Evolutionary conservation across 345 rosid genomes (phyloP), one percentile per base, ranked within the genome.

Genomic region (Bruguiera sexangula): DNA sequence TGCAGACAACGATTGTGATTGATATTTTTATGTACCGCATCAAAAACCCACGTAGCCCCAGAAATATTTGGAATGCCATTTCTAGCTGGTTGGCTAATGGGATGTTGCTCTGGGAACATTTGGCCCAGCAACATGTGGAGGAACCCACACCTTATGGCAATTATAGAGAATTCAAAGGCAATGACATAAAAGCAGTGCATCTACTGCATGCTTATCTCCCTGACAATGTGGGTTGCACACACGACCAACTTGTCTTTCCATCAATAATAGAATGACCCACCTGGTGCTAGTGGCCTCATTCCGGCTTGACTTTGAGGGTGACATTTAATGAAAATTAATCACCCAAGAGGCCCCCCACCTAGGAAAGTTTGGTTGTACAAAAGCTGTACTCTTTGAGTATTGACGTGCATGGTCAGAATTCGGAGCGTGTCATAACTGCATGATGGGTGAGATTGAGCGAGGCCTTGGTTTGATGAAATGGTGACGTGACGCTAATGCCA

Each of bases 71-170:
- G 57, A 19, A 6, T 36, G 72, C 16, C 55, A 73, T 63, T 46
- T 60, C 8, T 63, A 61, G 75, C 6, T 54, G 61, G 78, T 74
- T 73, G 79, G 68, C 69, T 72, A 68, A 73, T 62, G 54, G 67
- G 73, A 68, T 39, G 13, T 61, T 63, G 50, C 24, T 58, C 43
- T 30, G 7, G 11, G 4, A 50, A n/a, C 27, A 13, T 11, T 30
- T 20, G 26, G 39, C 43, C 30, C 15, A 53, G 52, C 57, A 50
- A 32, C 66, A 26, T 55, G 59, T 20, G 22, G 69, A 13, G 48
- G 75, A 26, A 37, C 76, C 86, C 61, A 21, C 73, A 15, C 18
- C 20, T 56, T 1, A 19, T 8, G 46, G 27, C 65, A 71, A 53
- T 55, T 18, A 65, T 18, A 36, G 29, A 52, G n/a, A 5, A 9